phyloP scores from a whole-genome alignment of 306 rosid species.

The Vigna nakashimae region DNA sequence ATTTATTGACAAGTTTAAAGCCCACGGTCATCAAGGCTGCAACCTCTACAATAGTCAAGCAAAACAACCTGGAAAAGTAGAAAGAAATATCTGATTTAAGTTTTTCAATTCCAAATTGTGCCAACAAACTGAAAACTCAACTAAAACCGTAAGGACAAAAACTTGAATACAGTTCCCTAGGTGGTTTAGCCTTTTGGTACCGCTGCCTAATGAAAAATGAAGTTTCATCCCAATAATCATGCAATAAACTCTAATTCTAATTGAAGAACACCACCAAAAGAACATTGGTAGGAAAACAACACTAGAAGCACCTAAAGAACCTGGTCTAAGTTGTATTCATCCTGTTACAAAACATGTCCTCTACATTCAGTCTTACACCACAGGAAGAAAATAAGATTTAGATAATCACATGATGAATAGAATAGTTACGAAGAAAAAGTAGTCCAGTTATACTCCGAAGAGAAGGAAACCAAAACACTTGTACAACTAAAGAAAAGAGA shows the following conservation, averaged over 20 bases:
- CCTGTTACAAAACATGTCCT: neutral
- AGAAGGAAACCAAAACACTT: neutral
- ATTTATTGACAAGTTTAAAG: slow-evolving; percentile 51
- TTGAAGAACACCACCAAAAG: neutral
- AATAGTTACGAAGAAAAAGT: neutral
- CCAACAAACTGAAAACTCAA: slow-evolving; percentile 34
- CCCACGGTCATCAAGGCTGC: slow-evolving; percentile 49
- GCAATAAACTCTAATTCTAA: neutral
- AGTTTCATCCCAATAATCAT: neutral
- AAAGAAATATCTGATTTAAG: slow-evolving; percentile 27
- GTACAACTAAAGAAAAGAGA: neutral
- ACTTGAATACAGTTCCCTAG: neutral
- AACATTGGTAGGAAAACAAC: neutral
- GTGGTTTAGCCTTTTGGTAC: neutral
- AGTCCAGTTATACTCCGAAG: neutral
- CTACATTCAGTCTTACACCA: slow-evolving; percentile 15
- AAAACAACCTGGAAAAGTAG: slow-evolving; percentile 35
- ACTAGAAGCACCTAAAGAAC: neutral
- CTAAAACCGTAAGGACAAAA: slow-evolving; percentile 16
- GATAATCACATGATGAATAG: slow-evolving; percentile 7
- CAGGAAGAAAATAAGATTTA: slow-evolving; percentile 2
- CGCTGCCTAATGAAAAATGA: neutral
- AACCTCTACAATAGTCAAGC: slow-evolving; percentile 40
- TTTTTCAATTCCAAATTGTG: slow-evolving; percentile 1
- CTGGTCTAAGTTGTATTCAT: neutral